Percentiles rank a stretch among this genome's conserved stretches.
Conservation (phyloP, 75 land plant genomes). For the Picea sitchensis region DNA sequence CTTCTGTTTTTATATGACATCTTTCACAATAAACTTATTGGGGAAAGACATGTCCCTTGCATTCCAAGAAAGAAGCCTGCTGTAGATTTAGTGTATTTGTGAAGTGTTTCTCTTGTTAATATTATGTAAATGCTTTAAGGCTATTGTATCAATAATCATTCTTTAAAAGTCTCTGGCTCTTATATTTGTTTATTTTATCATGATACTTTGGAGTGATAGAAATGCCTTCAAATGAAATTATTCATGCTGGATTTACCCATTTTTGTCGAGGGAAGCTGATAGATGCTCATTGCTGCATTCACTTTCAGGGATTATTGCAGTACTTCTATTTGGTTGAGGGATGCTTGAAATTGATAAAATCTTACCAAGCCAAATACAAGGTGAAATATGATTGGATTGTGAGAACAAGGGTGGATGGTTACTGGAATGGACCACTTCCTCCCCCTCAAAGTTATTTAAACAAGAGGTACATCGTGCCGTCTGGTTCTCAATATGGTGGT, state of each 20-base stretch:
- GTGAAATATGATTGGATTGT: conserved; percentile 68
- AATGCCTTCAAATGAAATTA: too few species aligned
- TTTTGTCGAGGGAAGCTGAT: too few species aligned
- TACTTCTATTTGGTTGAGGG: conserved; percentile 81
- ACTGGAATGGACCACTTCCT: conserved; percentile 53
- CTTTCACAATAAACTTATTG: too few species aligned
- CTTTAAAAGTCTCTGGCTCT: not conserved
- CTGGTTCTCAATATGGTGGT: conserved; percentile 63
- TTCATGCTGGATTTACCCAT: too few species aligned
- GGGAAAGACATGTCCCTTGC: too few species aligned
- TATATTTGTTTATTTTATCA: not conserved
- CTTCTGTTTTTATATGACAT: too few species aligned
- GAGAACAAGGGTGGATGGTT: conserved; percentile 75
- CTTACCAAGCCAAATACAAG: conserved; percentile 31
- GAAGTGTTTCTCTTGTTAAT: too few species aligned
- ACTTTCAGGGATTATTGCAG: conserved; percentile 63
- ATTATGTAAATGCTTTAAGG: not conserved
- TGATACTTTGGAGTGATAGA: too few species aligned
- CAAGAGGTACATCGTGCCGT: conserved; percentile 43
- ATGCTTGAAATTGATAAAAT: conserved; percentile 50
- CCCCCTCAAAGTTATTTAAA: not conserved
- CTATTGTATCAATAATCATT: not conserved
- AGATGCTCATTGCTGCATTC: too few species aligned
- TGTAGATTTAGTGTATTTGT: too few species aligned
- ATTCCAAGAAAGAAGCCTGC: too few species aligned